Percentiles rank a stretch among this genome's conserved stretches.
phyloP scores from a whole-genome alignment of 2,329 filamentous ascomycete species.

The Colletotrichum destructivum region DNA sequence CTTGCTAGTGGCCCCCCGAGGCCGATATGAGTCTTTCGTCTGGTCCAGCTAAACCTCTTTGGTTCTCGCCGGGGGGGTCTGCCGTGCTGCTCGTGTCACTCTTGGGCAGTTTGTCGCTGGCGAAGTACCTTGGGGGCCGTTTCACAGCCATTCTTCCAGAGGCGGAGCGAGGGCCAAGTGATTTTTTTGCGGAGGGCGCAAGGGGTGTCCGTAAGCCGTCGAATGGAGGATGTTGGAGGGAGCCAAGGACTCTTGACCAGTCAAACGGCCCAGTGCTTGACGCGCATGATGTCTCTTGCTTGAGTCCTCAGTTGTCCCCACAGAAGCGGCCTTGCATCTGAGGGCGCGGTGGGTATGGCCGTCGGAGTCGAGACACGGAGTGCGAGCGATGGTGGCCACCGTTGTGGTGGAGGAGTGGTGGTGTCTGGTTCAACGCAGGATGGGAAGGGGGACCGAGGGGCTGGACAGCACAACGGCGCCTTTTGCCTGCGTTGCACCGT shows the following conservation, averaged over 20 bases:
- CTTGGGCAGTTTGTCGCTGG: neutral
- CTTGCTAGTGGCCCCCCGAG: constrained; percentile 3
- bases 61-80: constrained; percentile 5
- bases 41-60: constrained; percentile 24
- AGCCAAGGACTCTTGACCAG: constrained; percentile 27
- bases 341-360: constrained; percentile 9
- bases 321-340: constrained; percentile 6
- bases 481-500: neutral
- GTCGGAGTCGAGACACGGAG: constrained; percentile 16
- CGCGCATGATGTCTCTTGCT: constrained; percentile 12
- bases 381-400: neutral
- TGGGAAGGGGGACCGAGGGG: constrained; percentile 26
- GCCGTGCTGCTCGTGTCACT: constrained; percentile 11
- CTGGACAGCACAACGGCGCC: constrained; percentile 16
- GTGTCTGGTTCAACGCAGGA: constrained; percentile 20
- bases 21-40: constrained; percentile 35
- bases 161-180: constrained; percentile 29
- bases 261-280: neutral
- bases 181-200: constrained; percentile 25
- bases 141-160: constrained; percentile 27
- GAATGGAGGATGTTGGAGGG: constrained; percentile 34
- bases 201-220: constrained; percentile 35
- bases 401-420: neutral
- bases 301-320: constrained; percentile 22
- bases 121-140: constrained; percentile 7